A percentile compares a stretch with the other conserved stretches of the same genome.
These are phyloP conservation scores for Acacia acuminata DNA, from an alignment of 306 rosid genomes.

Conservation along the genomic window DNA sequence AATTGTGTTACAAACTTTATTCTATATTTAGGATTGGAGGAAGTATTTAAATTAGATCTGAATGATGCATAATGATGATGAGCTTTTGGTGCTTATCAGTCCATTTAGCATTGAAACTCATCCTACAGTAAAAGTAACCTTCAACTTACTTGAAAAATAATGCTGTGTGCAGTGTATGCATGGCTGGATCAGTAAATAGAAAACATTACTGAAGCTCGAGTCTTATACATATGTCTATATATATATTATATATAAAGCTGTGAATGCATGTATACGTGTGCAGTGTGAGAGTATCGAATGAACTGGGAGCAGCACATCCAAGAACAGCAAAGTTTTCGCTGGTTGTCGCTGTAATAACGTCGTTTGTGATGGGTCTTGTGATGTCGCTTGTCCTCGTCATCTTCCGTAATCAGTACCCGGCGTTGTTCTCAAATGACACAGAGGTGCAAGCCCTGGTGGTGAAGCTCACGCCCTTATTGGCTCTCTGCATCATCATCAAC, in stretches of 20 bases:
- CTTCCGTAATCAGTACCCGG: neutral
- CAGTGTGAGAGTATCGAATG: conserved; percentile 20
- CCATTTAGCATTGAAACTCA: too few species aligned
- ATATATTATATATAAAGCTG: neutral
- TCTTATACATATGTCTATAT: too few species aligned
- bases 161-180: too few species aligned
- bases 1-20: too few species aligned
- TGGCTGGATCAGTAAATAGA: too few species aligned
- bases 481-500: conserved; percentile 7
- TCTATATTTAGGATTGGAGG: too few species aligned
- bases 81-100: too few species aligned
- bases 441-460: neutral
- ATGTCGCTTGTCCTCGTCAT: neutral
- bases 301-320: conserved; percentile 6
- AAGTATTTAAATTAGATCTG: too few species aligned
- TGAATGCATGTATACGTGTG: neutral
- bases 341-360: conserved; percentile 9
- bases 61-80: too few species aligned
- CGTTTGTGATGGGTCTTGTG: neutral
- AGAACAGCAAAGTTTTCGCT: conserved; percentile 23
- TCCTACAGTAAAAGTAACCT: neutral
- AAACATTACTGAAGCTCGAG: too few species aligned
- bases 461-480: conserved; percentile 3
- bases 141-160: neutral
- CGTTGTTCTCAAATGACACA: neutral